phyloP scores from a whole-genome alignment of 208 protist genomes.

The Crithidia acanthocephali region DNA sequence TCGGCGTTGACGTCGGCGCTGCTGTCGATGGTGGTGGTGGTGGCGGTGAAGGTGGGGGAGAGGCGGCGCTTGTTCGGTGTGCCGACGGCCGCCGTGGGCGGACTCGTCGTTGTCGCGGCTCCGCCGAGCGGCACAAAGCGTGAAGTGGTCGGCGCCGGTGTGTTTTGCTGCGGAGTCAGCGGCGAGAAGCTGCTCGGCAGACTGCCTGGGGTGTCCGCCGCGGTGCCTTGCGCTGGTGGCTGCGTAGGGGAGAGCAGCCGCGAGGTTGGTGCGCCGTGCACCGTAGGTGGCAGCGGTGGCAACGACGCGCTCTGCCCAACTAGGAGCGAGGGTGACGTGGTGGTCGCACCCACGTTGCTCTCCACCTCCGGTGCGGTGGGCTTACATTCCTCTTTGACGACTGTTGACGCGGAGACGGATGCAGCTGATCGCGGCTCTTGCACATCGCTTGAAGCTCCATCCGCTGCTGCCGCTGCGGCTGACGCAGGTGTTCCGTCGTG shows the following conservation, averaged over 20 bases:
- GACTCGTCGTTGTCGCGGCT: background rate
- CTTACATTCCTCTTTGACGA: background rate
- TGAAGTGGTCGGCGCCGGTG: background rate
- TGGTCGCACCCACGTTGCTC: background rate
- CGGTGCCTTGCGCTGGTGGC: background rate
- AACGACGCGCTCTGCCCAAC: background rate
- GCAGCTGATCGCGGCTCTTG: background rate
- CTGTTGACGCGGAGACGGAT: background rate
- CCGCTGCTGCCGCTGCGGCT: background rate
- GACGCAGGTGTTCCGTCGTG: background rate
- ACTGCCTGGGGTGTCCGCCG: background rate
- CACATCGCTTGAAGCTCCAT: background rate
- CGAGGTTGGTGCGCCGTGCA: background rate
- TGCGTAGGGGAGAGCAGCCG: constrained; percentile 4
- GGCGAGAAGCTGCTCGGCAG: background rate
- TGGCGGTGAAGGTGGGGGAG: constrained; percentile 1
- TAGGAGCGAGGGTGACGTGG: background rate
- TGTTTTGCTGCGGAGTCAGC: background rate
- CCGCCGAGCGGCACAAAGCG: background rate
- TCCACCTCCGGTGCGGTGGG: background rate
- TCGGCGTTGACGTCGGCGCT: background rate
- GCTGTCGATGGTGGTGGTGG: constrained; percentile 2
- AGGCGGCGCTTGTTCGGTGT: constrained; percentile 10
- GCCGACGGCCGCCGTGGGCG: background rate
- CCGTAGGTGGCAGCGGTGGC: constrained; percentile 8